These are phyloP conservation scores for Claviceps sp. DNA, from an alignment of 2,329 filamentous ascomycete species.

Conservation along the genomic window DNA sequence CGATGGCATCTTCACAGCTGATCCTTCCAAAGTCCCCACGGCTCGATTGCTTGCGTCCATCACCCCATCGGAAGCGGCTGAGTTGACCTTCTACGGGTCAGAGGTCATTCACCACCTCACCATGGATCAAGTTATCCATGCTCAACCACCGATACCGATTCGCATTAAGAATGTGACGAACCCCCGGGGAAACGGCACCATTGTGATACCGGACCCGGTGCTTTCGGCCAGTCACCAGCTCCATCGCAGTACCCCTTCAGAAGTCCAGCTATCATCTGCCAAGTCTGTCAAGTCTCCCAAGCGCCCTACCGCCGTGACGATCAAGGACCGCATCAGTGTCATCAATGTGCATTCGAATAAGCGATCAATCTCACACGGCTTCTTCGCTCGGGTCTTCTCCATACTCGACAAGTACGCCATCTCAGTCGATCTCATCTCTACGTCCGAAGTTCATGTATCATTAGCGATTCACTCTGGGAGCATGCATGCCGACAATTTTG, in stretches of 20 bases:
- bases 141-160: slow-evolving; percentile 65
- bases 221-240: slow-evolving; percentile 43
- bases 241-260: slow-evolving; percentile 34
- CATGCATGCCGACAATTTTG: slow-evolving; percentile 46
- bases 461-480: slow-evolving; percentile 86
- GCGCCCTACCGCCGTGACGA: slow-evolving; percentile 80
- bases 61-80: slow-evolving; percentile 87
- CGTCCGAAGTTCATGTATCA: slow-evolving; percentile 91
- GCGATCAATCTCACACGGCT: slow-evolving; percentile 87
- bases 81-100: slow-evolving; percentile 86
- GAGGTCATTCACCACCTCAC: slow-evolving; percentile 98
- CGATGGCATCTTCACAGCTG: slow-evolving; percentile 78
- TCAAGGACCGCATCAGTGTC: slow-evolving; percentile 93
- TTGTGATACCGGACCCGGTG: slow-evolving; percentile 64
- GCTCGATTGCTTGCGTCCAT: slow-evolving; percentile 81
- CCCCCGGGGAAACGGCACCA: slow-evolving; percentile 62
- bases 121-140: slow-evolving; percentile 90
- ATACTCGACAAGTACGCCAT: slow-evolving; percentile 78
- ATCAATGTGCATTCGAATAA: slow-evolving; percentile 98
- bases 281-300: slow-evolving; percentile 42
- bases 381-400: slow-evolving; percentile 86
- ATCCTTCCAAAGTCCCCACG: slow-evolving; percentile 84
- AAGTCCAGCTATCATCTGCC: slow-evolving; percentile 13
- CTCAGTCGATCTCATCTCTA: slow-evolving; percentile 92
- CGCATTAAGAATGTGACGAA: slow-evolving; percentile 91